phyloP scores from a whole-genome alignment of 2,329 filamentous ascomycete genomes.

The Knufia fluminis region DNA sequence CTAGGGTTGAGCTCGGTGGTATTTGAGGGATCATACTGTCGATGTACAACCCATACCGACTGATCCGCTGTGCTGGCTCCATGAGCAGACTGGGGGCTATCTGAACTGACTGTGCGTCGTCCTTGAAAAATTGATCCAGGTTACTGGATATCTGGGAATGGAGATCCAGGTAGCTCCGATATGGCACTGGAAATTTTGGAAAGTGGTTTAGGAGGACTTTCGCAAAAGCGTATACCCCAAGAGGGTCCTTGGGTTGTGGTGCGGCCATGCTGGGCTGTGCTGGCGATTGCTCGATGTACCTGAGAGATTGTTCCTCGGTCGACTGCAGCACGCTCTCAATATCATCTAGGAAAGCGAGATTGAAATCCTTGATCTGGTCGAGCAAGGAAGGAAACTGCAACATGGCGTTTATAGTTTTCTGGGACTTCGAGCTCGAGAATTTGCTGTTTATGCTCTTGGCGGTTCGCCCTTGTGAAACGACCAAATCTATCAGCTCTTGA shows the following conservation, averaged over 20 bases:
- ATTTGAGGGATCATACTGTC: slow-evolving; percentile 60
- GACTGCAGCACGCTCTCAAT: slow-evolving; percentile 69
- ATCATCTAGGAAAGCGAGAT: slow-evolving; percentile 68
- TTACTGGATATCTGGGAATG: slow-evolving; percentile 80
- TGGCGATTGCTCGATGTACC: slow-evolving; percentile 39
- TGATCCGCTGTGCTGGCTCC: slow-evolving; percentile 88
- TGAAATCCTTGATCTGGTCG: slow-evolving; percentile 70
- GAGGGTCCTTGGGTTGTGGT: slow-evolving; percentile 56
- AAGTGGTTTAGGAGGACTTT: slow-evolving; percentile 84
- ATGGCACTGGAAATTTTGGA: slow-evolving; percentile 80
- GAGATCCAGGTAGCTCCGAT: slow-evolving; percentile 84
- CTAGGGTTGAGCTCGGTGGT: slow-evolving; percentile 18
- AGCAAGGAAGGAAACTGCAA: slow-evolving; percentile 64
- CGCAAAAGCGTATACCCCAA: slow-evolving; percentile 68
- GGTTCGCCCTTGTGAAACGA: slow-evolving; percentile 70
- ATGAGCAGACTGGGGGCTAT: slow-evolving; percentile 83
- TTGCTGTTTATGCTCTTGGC: slow-evolving; percentile 58
- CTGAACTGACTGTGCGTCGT: slow-evolving; percentile 68
- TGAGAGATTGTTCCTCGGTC: slow-evolving; percentile 74
- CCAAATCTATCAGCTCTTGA: slow-evolving; percentile 68
- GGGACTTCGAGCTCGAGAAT: slow-evolving; percentile 32
- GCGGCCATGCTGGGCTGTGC: slow-evolving; percentile 38
- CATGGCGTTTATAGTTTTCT: slow-evolving; percentile 23
- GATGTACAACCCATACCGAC: slow-evolving; percentile 90
- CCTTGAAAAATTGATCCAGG: slow-evolving; percentile 65